A percentile compares a stretch with the other conserved stretches of the same genome.
These are phyloP conservation scores for Cucurbita moschata DNA, from an alignment of 306 rosid genomes.

Conservation along the genomic window DNA sequence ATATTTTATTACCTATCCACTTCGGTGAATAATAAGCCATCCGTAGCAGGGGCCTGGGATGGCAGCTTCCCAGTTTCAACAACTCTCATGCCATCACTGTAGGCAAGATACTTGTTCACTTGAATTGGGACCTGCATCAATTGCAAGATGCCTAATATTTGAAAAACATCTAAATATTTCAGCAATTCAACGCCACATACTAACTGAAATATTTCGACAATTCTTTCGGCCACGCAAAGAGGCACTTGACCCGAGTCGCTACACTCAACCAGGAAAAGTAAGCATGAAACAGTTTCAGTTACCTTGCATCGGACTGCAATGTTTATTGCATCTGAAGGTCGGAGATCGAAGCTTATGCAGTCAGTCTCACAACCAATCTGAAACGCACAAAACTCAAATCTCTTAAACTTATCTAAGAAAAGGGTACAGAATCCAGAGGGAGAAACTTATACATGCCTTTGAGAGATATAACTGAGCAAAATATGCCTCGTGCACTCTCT, in stretches of 20 bases:
- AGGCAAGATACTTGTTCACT: constrained; percentile 79
- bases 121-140: constrained; percentile 78
- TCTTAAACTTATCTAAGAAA: not conserved
- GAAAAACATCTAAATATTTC: not conserved
- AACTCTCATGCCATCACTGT: constrained; percentile 88
- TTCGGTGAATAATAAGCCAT: constrained; percentile 69
- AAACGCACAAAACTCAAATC: not conserved
- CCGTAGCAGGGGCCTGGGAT: constrained; percentile 42
- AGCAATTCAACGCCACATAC: not conserved
- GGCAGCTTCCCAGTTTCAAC: constrained; percentile 72
- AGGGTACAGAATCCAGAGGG: not conserved
- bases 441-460: constrained; percentile 36
- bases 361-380: constrained; percentile 70
- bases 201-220: not conserved
- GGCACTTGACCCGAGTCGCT: not conserved
- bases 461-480: constrained; percentile 84
- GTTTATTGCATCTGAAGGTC: constrained; percentile 98
- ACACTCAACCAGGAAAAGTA: not conserved
- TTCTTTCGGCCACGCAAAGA: not conserved
- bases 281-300: not conserved
- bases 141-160: not conserved
- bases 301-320: constrained; percentile 98
- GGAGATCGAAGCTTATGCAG: constrained; percentile 73
- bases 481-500: constrained; percentile 93
- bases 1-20: constrained; percentile 53